phyloP scores from a whole-genome alignment of 2,329 filamentous ascomycete genomes.

The Drechslerella dactyloides region DNA sequence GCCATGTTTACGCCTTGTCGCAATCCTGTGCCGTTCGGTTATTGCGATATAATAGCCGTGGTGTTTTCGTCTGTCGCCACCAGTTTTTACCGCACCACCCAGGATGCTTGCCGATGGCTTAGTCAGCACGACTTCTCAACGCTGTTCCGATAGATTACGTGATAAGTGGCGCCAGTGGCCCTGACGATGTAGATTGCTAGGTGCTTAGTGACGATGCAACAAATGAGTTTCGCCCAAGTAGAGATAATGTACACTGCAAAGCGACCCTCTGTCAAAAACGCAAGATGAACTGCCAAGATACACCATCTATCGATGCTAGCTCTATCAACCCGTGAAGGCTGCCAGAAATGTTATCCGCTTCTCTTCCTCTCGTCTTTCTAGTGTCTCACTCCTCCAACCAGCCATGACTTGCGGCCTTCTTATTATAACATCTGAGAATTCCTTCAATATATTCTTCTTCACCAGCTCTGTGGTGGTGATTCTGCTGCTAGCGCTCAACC shows the following conservation, averaged over 20 bases:
- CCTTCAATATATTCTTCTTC: constrained; percentile 43
- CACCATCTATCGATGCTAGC: background rate
- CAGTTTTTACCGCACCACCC: background rate
- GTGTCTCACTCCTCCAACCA: constrained; percentile 42
- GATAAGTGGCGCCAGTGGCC: too few relatives aligned
- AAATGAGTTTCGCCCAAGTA: background rate
- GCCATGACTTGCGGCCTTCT: constrained; percentile 31
- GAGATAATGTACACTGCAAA: background rate
- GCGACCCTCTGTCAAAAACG: background rate
- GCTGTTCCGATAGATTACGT: too few relatives aligned
- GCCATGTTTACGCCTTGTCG: constrained; percentile 21
- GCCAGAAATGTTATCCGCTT: constrained; percentile 29
- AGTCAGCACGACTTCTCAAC: constrained; percentile 3
- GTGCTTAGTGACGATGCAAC: background rate
- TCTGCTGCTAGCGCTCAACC: constrained; percentile 40
- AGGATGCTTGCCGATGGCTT: background rate
- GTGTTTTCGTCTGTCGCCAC: too few relatives aligned
- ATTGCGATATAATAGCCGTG: background rate
- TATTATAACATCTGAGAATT: constrained; percentile 40
- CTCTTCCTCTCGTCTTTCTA: constrained; percentile 42
- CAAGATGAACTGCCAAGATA: background rate
- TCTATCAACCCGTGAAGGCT: constrained; percentile 22
- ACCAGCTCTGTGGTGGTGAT: constrained; percentile 44
- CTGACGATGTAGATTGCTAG: background rate
- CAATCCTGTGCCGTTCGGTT: constrained; percentile 1